These are phyloP conservation scores for Plenodomus lindquistii DNA, from an alignment of 2,329 filamentous ascomycete genomes.

Conservation along the genomic window DNA sequence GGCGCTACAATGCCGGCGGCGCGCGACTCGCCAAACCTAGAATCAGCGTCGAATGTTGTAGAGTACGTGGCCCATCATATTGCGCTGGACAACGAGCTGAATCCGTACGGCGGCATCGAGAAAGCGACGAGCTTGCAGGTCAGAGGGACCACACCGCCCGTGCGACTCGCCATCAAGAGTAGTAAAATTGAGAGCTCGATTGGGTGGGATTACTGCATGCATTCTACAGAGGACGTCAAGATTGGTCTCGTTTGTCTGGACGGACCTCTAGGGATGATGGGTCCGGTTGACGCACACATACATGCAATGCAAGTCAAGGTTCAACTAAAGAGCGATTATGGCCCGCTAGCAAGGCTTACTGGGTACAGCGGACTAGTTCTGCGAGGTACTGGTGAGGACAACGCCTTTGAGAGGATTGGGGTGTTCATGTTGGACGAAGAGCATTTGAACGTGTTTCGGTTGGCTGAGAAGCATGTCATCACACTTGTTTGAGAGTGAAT, in stretches of 20 bases:
- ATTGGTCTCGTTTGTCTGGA: background rate
- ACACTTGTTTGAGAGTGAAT: background rate
- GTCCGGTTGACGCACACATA: background rate
- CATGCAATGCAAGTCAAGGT: constrained; percentile 3
- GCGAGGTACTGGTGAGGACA: background rate
- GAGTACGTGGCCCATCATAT: background rate
- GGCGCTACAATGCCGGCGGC: background rate
- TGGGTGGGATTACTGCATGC: background rate
- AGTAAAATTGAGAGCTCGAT: background rate
- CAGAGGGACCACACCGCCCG: background rate
- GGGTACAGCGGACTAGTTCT: constrained; percentile 1
- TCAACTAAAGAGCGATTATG: background rate
- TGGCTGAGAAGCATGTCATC: background rate
- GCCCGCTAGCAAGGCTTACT: background rate
- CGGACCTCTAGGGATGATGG: background rate
- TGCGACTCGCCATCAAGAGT: background rate
- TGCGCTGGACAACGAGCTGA: background rate
- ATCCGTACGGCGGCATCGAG: background rate
- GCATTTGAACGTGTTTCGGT: background rate
- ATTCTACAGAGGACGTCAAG: background rate
- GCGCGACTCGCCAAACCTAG: background rate
- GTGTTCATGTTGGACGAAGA: constrained; percentile 2
- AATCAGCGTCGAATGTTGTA: background rate
- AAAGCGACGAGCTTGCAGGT: background rate
- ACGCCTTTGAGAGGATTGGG: background rate